Conservation (phyloP, 2,329 filamentous ascomycete species). For the Colletotrichum caudatum region DNA sequence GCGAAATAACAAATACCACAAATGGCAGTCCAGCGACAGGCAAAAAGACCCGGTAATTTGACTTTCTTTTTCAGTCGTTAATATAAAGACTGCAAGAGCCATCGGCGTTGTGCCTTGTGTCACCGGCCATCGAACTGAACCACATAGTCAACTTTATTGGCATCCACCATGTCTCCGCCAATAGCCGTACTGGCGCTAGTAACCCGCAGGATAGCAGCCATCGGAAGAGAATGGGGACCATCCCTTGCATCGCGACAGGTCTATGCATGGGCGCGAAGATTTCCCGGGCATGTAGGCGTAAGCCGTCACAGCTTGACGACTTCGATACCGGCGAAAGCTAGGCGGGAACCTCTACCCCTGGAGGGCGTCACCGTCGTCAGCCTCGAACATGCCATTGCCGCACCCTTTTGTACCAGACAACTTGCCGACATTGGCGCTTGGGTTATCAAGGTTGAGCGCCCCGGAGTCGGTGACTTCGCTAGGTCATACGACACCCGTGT, state of each 20-base stretch:
- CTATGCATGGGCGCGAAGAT: not conserved
- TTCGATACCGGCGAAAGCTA: not conserved
- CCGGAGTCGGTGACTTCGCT: slow-evolving; percentile 64
- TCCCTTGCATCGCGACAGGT: not conserved
- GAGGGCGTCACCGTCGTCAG: slow-evolving; percentile 63
- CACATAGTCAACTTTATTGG: not conserved
- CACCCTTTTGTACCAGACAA: slow-evolving; percentile 66
- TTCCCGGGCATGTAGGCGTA: too few relatives aligned
- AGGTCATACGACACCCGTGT: slow-evolving; percentile 63
- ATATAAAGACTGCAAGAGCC: not conserved
- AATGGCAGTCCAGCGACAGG: not conserved
- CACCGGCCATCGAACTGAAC: not conserved
- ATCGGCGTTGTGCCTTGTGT: not conserved
- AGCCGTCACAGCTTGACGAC: not conserved
- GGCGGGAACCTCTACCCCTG: slow-evolving; percentile 41
- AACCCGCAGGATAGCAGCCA: not conserved
- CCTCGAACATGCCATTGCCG: slow-evolving; percentile 66
- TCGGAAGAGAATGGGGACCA: not conserved
- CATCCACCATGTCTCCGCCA: not conserved
- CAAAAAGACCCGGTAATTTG: not conserved
- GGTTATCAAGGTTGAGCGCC: slow-evolving; percentile 67
- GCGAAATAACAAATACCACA: not conserved
- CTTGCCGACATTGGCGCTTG: slow-evolving; percentile 65
- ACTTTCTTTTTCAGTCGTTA: too few relatives aligned
- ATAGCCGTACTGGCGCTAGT: not conserved